Conservation (phyloP, 495 filamentous ascomycete species). For the Penicillium salamii region DNA sequence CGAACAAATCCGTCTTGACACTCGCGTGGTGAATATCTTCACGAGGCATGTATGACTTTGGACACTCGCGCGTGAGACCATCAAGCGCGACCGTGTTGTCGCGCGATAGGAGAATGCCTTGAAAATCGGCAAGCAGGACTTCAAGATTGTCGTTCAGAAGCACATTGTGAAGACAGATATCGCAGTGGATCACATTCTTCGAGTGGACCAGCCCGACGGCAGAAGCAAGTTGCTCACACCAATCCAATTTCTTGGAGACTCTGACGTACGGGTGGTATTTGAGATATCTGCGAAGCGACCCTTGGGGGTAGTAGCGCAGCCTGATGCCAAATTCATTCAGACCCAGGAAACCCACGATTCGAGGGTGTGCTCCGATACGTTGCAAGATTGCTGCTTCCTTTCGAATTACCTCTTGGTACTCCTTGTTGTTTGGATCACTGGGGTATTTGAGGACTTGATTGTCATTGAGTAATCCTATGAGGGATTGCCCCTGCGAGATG, state of each 20-base stretch:
- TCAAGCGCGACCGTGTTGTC: constrained; percentile 8
- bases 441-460: not conserved
- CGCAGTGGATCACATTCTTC: constrained; percentile 12
- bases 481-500: not conserved
- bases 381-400: constrained; percentile 18
- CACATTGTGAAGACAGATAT: constrained; percentile 17
- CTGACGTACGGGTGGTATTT: not conserved
- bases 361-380: constrained; percentile 13
- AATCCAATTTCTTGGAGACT: not conserved
- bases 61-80: constrained; percentile 13
- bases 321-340: constrained; percentile 11
- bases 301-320: constrained; percentile 16
- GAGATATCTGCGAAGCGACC: constrained; percentile 13
- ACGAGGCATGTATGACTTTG: constrained; percentile 21
- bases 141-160: constrained; percentile 21
- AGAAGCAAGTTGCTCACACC: not conserved
- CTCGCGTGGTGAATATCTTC: constrained; percentile 1
- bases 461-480: not conserved
- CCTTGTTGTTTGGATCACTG: not conserved
- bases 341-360: constrained; percentile 16
- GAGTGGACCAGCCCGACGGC: not conserved
- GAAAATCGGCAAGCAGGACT: constrained; percentile 16
- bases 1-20: constrained; percentile 22
- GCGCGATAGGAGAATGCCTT: constrained; percentile 11
- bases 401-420: not conserved